Base-by-base conservation (phyloP, 495 filamentous ascomycete species). In the Immersiella caudata region DNA sequence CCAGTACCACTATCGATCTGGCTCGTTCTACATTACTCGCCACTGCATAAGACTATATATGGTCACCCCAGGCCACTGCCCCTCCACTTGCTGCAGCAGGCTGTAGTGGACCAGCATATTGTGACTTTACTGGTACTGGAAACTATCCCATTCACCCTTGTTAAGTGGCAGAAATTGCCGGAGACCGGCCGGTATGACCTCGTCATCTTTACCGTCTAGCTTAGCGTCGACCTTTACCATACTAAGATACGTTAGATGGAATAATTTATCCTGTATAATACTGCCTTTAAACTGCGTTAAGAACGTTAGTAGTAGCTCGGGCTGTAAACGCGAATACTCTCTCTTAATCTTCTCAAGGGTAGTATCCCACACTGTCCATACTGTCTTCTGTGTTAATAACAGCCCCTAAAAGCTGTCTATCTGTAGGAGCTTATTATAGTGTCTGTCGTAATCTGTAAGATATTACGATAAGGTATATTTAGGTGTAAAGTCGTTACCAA, bases 281-380 rank as follows among this genome's bases (percentile, higher is more conserved):
- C 59, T 69, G 50, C 71, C 65, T 61, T 67, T 63, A 62, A 75
- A 73, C 20, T 68, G 66, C 49, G 73, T 71, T 26, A 75, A 67
- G n/a, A 75, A 71, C 58, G 67, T 68, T 40, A 75, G 61, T 26
- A 75, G 64, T 36, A 73, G 60, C 25, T 62, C 64, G 12, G 69
- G 68, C 29, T 54, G 35, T 12, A 36, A 12, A 36, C 12, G 6
- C 62, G 55, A 7, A 65, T 75, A n/a, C n/a, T n/a, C 68, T 56
- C 65, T 66, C 24, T 24, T 36, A n/a, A 73, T 75, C 73, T 75
- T 75, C 60, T 73, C 64, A 24, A 75, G 71, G 24, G 71, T 73
- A 2, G 71, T 71, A 61, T 75, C 69, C 73, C 67, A 75, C 35
- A 75, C 71, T 11, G 73, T 73, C 71, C 69, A 73, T 25, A 75